Evolutionary conservation across 176 grass and related monocot species (phyloP).

Genomic region (Carex cristatella): DNA sequence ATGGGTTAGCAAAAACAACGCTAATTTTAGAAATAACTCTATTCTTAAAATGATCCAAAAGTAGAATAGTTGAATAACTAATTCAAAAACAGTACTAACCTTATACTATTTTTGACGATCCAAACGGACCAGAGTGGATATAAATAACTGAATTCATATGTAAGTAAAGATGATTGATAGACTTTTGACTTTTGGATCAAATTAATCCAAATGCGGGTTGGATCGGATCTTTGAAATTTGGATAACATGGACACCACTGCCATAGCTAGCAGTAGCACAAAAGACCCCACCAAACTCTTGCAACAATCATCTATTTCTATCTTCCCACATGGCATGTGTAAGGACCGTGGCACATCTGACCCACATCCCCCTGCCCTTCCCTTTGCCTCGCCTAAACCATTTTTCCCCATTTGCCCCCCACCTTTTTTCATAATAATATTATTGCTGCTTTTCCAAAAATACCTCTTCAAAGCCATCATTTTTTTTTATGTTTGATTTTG

Average conservation of each 20-base stretch:
- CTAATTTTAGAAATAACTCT: too few relatives aligned
- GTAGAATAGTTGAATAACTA: too few relatives aligned
- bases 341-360: constrained; percentile 28
- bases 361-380: constrained; percentile 13
- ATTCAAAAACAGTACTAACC: too few relatives aligned
- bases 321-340: constrained; percentile 34
- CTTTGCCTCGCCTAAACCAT: constrained; percentile 5
- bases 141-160: too few relatives aligned
- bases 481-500: not conserved
- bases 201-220: not conserved
- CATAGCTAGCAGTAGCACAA: not conserved
- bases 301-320: constrained; percentile 12
- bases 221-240: not conserved
- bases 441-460: too few relatives aligned
- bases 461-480: not conserved
- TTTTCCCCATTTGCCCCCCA: not conserved
- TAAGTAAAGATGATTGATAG: too few relatives aligned
- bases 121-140: too few relatives aligned
- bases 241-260: not conserved
- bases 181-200: not conserved
- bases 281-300: constrained; percentile 24
- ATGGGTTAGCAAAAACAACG: too few relatives aligned
- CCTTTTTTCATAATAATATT: not conserved
- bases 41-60: too few relatives aligned
- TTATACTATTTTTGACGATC: too few relatives aligned